Conservation (phyloP, 1,284 basidiomycete genomes). For the Exsudoporus floridanus region DNA sequence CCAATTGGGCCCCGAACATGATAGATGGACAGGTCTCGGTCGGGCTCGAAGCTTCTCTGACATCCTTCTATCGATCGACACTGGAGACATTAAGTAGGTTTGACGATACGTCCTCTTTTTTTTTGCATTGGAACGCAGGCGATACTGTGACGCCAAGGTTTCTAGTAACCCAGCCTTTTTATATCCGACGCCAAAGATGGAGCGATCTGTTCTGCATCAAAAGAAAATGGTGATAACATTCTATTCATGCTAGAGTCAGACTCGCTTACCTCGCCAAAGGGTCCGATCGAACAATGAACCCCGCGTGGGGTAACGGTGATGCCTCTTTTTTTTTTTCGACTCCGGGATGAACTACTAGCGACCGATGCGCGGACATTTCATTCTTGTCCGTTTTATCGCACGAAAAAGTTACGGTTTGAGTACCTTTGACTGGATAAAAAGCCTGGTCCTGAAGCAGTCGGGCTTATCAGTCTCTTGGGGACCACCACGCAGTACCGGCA, state of each 20-base stretch:
- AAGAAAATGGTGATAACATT: background rate
- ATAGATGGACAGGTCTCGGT: background rate
- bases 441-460: too few species aligned
- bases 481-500: background rate
- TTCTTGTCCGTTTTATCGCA: background rate
- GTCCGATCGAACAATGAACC: background rate
- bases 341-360: background rate
- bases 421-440: background rate
- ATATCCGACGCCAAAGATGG: background rate
- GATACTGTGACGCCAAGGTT: background rate
- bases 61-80: background rate
- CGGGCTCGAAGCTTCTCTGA: background rate
- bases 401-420: background rate
- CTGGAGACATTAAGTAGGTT: background rate
- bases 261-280: background rate
- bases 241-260: background rate
- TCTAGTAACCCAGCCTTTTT: background rate
- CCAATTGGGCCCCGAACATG: too few species aligned
- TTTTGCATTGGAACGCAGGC: too few species aligned
- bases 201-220: background rate
- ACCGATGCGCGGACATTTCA: background rate
- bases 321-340: background rate
- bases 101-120: too few species aligned
- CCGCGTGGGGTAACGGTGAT: background rate
- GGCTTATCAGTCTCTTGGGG: background rate